These are phyloP conservation scores for Solanum ahanhuiri DNA, from an alignment of 257 asterid genomes.

Conservation along the genomic window DNA sequence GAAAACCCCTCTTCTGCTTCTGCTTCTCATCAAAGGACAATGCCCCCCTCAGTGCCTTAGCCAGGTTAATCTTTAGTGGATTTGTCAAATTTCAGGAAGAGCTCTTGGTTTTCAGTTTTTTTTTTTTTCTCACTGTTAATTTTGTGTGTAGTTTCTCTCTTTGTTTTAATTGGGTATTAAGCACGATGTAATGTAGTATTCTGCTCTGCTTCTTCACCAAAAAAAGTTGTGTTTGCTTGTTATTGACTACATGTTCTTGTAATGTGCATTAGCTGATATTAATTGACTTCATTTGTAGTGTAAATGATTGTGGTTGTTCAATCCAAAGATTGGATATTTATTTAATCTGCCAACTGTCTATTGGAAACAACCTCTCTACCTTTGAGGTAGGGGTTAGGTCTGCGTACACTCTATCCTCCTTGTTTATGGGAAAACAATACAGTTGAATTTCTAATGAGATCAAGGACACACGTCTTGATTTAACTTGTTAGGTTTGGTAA, in stretches of 20 bases:
- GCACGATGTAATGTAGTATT: not conserved
- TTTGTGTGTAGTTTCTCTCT: not conserved
- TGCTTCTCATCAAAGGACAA: not conserved
- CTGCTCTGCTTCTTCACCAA: not conserved
- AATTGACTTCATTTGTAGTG: not conserved
- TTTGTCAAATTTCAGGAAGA: not conserved
- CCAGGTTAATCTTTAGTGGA: not conserved
- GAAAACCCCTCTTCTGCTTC: slow-evolving; percentile 16
- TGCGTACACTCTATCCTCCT: not conserved
- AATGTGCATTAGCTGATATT: not conserved
- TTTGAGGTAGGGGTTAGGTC: not conserved
- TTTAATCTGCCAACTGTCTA: not conserved
- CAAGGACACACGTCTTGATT: not conserved
- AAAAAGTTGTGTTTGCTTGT: not conserved
- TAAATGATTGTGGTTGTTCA: not conserved
- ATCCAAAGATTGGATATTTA: not conserved
- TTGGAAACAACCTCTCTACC: not conserved
- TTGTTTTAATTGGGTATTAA: not conserved
- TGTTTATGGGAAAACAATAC: accelerated
- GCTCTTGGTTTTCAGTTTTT: not conserved
- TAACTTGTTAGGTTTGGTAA: not conserved
- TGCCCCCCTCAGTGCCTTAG: not conserved
- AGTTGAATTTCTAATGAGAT: not conserved
- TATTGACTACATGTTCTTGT: not conserved
- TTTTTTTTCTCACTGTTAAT: not conserved